These are phyloP conservation scores for Brassica juncea DNA, from an alignment of 345 rosid species.

Conservation along the genomic window DNA sequence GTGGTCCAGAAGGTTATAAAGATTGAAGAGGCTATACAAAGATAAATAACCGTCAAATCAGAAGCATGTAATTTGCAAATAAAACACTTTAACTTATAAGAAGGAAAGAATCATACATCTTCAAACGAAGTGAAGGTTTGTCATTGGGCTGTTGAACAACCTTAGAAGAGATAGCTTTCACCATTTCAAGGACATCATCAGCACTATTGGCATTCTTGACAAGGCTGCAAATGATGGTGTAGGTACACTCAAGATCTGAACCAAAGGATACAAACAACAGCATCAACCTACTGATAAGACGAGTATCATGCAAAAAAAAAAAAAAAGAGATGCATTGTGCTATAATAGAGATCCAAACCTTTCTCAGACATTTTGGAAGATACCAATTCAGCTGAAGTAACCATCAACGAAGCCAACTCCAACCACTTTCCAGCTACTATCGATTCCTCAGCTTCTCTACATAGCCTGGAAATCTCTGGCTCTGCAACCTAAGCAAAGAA, in stretches of 20 bases:
- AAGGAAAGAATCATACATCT: conserved; percentile 56
- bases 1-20: conserved; percentile 79
- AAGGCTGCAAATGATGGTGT: conserved; percentile 90
- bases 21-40: conserved; percentile 81
- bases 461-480: conserved; percentile 72
- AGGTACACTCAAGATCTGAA: conserved; percentile 91
- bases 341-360: conserved; percentile 47
- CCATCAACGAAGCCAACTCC: conserved; percentile 82
- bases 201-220: conserved; percentile 61
- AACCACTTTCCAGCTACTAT: conserved; percentile 68
- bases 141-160: conserved; percentile 79
- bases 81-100: not conserved
- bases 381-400: conserved; percentile 83
- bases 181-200: conserved; percentile 76
- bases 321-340: not conserved
- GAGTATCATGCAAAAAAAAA: not conserved
- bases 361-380: conserved; percentile 89
- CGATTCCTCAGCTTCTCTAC: conserved; percentile 75
- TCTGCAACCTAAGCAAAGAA: conserved; percentile 60
- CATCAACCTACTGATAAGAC: not conserved
- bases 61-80: conserved; percentile 21
- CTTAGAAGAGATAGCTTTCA: conserved; percentile 70
- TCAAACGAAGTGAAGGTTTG: conserved; percentile 82
- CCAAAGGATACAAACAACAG: conserved; percentile 1
- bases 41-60: conserved; percentile 4